phyloP scores from a whole-genome alignment of 1,284 basidiomycete genomes.

The Exsudoporus floridanus region DNA sequence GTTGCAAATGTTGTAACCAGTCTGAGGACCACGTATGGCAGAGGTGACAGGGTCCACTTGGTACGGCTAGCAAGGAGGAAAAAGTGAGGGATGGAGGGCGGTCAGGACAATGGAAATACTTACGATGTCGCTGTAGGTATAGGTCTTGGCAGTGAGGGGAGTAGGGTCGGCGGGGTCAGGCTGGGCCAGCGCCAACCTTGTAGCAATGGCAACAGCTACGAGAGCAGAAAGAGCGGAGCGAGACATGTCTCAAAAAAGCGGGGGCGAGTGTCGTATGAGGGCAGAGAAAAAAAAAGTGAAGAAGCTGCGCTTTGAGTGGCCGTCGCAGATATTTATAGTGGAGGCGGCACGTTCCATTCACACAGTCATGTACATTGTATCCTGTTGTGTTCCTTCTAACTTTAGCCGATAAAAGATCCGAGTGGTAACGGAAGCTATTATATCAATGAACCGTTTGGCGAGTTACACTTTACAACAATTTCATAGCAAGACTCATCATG shows the following conservation, averaged over 20 bases:
- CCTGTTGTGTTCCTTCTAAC: too few relatives aligned
- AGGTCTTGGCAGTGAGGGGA: constrained; percentile 53
- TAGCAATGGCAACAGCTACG: constrained; percentile 37
- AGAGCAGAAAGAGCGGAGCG: constrained; percentile 44
- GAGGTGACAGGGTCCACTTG: constrained; percentile 48
- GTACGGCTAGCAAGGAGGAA: constrained; percentile 27
- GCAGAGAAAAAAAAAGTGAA: neutral
- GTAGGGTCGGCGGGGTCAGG: constrained; percentile 38
- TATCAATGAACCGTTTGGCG: too few relatives aligned
- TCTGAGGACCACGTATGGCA: constrained; percentile 42
- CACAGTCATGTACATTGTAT: too few relatives aligned
- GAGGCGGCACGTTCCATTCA: too few relatives aligned
- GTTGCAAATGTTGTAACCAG: constrained; percentile 49
- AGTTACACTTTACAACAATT: constrained; percentile 22
- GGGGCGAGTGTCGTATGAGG: neutral
- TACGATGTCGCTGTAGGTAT: constrained; percentile 48
- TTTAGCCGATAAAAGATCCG: too few relatives aligned
- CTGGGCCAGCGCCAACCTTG: constrained; percentile 37
- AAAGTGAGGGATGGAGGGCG: neutral
- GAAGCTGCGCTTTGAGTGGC: too few relatives aligned
- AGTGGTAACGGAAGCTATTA: too few relatives aligned
- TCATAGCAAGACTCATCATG: constrained; percentile 31
- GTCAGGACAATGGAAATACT: constrained; percentile 18
- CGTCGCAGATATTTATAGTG: too few relatives aligned
- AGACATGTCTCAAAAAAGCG: constrained; percentile 42